Evolutionary conservation across 169 alveolate genomes (phyloP).

Genomic region (Plasmodium berghei): DNA sequence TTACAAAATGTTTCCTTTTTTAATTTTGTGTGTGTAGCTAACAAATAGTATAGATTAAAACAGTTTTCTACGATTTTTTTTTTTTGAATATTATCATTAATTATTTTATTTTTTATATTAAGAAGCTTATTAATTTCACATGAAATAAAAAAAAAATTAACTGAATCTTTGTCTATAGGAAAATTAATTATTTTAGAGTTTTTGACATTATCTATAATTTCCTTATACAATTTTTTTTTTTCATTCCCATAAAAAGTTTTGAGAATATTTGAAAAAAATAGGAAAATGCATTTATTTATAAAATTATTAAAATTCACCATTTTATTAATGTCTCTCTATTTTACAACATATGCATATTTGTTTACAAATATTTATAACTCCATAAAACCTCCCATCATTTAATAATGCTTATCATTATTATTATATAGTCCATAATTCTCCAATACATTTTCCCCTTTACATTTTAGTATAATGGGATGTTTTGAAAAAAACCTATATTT

Average conservation of each 20-base stretch:
- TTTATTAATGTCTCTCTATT: conserved; percentile 2
- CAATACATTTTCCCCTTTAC: too few relatives aligned
- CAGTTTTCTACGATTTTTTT: conserved; percentile 8
- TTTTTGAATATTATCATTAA: not conserved
- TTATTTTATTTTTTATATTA: not conserved
- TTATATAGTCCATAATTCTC: too few relatives aligned
- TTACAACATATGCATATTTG: not conserved
- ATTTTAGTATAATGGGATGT: not conserved
- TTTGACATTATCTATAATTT: conserved; percentile 24
- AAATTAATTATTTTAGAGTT: conserved; percentile 23
- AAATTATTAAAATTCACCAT: conserved; percentile 3
- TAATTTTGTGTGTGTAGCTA: conserved; percentile 28
- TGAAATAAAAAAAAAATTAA: conserved; percentile 38
- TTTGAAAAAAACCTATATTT: not conserved
- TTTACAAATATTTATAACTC: too few relatives aligned
- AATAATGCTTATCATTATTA: too few relatives aligned
- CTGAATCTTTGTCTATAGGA: conserved; percentile 39
- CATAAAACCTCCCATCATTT: too few relatives aligned
- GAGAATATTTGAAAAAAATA: conserved; percentile 30
- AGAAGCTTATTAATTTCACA: conserved; percentile 27
- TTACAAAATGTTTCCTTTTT: conserved; percentile 13
- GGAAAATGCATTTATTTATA: conserved; percentile 22
- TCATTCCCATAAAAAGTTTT: conserved; percentile 18
- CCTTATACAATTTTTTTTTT: conserved; percentile 15
- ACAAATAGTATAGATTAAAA: conserved; percentile 36